A percentile compares a stretch with the other conserved stretches of the same genome.
Evolutionary conservation across 2,329 filamentous ascomycete genomes (phyloP).

Genomic region (Fusarium illudens): DNA sequence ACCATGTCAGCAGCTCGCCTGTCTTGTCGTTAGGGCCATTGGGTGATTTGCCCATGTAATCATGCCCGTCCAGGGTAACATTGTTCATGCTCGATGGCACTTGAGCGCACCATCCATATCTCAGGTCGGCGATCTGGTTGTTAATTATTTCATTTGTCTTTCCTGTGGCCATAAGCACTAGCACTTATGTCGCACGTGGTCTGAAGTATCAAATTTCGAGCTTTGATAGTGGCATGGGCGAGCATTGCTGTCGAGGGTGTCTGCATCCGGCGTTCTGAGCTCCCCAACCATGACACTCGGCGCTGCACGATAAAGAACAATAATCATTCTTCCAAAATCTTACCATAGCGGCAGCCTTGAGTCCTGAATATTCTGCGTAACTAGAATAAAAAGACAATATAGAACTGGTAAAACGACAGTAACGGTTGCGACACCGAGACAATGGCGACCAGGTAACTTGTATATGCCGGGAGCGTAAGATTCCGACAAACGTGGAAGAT

Average conservation of each 20-base stretch:
- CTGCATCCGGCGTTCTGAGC: too few species aligned
- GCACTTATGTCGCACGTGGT: neutral
- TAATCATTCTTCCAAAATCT: neutral
- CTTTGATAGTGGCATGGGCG: neutral
- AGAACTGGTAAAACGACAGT: neutral
- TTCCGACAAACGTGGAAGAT: neutral
- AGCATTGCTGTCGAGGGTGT: neutral
- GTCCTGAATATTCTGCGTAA: fast-evolving
- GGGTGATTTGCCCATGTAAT: neutral
- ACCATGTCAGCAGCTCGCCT: neutral
- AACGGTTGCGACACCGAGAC: neutral
- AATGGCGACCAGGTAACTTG: neutral
- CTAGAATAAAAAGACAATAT: neutral
- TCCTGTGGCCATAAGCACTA: neutral
- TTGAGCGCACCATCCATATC: neutral
- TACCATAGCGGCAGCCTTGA: neutral
- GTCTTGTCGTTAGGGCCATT: neutral
- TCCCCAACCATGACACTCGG: neutral
- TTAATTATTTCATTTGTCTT: neutral
- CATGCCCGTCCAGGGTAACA: neutral
- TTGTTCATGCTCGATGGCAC: neutral
- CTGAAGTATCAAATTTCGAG: neutral
- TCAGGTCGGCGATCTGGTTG: neutral
- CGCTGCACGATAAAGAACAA: neutral
- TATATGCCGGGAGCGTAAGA: neutral